Conservation (phyloP, 2,329 filamentous ascomycete species). For the Fusarium aywerte region DNA sequence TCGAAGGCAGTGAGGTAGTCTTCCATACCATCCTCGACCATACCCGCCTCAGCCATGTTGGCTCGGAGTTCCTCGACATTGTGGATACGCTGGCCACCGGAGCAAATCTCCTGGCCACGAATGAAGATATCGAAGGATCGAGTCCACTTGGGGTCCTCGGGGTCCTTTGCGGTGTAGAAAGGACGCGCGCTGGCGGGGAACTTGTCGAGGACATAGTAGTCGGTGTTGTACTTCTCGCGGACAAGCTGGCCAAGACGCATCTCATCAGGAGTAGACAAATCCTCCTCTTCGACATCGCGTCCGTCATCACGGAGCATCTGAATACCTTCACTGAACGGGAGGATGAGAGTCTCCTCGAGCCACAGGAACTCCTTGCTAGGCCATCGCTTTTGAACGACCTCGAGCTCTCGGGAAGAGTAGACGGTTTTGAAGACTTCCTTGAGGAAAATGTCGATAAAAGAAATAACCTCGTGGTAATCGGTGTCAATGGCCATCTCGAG, state of each 20-base stretch:
- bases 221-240: constrained; percentile 86
- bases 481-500: constrained; percentile 91
- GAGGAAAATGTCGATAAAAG: constrained; percentile 80
- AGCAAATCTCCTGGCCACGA: constrained; percentile 91
- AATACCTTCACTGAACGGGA: constrained; percentile 83
- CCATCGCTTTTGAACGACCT: constrained; percentile 83
- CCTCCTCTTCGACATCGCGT: constrained; percentile 78
- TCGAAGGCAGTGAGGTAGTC: constrained; percentile 92
- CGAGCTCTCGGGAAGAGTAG: constrained; percentile 71
- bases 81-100: constrained; percentile 93
- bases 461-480: constrained; percentile 88
- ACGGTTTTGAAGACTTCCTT: constrained; percentile 72
- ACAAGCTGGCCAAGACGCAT: constrained; percentile 86
- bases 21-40: constrained; percentile 84
- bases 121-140: constrained; percentile 97
- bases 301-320: constrained; percentile 85
- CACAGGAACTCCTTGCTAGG: constrained; percentile 88
- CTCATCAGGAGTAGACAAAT: constrained; percentile 86
- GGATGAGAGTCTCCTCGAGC: constrained; percentile 84
- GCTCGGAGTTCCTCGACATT: constrained; percentile 77
- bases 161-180: constrained; percentile 91
- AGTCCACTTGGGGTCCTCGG: constrained; percentile 76
- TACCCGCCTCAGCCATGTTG: constrained; percentile 79
- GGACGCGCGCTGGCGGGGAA: constrained; percentile 86
- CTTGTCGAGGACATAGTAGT: constrained; percentile 95